Base-by-base conservation (phyloP, 108 stramenopile species). In the Seminavis robusta region DNA sequence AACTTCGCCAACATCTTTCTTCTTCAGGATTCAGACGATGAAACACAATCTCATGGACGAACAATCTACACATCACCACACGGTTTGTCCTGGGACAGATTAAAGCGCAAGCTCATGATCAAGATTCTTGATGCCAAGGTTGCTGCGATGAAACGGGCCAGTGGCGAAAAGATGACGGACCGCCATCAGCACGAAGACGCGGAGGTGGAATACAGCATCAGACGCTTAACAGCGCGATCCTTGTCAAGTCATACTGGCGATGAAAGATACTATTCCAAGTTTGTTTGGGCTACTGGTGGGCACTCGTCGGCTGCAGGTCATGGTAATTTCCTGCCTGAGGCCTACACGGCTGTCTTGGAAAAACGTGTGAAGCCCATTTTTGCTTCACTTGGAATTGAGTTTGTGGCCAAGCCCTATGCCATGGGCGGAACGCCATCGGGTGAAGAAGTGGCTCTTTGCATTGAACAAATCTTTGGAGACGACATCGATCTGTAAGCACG, bases 221-320 rank as follows among this genome's bases (percentile, higher is more conserved):
- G n/a, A n/a, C n/a, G n/a, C n/a, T n/a, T n/a, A 8, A 8, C 20
- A 9, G 29, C 10, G 8, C 49, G 8, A 8, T 50, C 10, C 27
- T 27, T 15, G 27, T 55, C 52, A n/a, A n/a, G n/a, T n/a, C n/a
- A n/a, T n/a, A n/a, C n/a, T n/a, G n/a, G n/a, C n/a, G n/a, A n/a
- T 27, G 4, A 36, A 56, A 61, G 49, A 30, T 28, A 42, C 4
- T 27, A 25, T 33, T 27, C 65, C 26, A 61, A 52, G 9, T 80
- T 80, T 58, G 76, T 76, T 13, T 88, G 80, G 80, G 67, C 80
- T 1, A 83, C 81, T 15, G 80, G 79, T 28, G 91, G 91, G 5
- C 91, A 93, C 53, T 77, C 75, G n/a, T 71, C 86, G 9, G 71
- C 85, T 0, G 91, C 91, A 0, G 91, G 83, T 6, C 91, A 93